phyloP scores from a whole-genome alignment of 1,284 basidiomycete genomes.

The Malassezia arunalokei region DNA sequence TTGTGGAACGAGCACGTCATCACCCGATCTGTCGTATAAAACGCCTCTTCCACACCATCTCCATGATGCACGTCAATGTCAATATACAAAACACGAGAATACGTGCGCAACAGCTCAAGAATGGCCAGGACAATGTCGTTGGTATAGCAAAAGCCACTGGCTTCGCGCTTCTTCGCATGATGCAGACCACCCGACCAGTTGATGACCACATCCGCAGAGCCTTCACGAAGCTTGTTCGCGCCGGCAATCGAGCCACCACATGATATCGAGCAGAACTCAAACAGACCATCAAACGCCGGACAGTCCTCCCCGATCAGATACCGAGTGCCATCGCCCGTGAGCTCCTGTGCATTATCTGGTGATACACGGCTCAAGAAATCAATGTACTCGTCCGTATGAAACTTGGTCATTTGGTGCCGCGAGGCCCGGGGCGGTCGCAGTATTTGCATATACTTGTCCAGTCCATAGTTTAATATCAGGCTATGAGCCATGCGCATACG shows the following conservation, averaged over 20 bases:
- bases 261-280: slow-evolving; percentile 92
- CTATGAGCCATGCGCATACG: slow-evolving; percentile 60
- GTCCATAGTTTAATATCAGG: slow-evolving; percentile 74
- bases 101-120: slow-evolving; percentile 49
- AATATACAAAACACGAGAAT: slow-evolving; percentile 83
- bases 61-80: slow-evolving; percentile 98
- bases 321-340: slow-evolving; percentile 61
- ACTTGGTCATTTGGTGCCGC: slow-evolving; percentile 71
- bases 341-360: slow-evolving; percentile 50
- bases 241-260: slow-evolving; percentile 75
- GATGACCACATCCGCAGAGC: slow-evolving; percentile 77
- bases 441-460: slow-evolving; percentile 81
- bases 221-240: slow-evolving; percentile 66
- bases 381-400: slow-evolving; percentile 96
- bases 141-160: slow-evolving; percentile 91
- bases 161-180: slow-evolving; percentile 94
- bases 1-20: slow-evolving; percentile 90
- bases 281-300: slow-evolving; percentile 87
- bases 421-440: slow-evolving; percentile 72
- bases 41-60: slow-evolving; percentile 96
- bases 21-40: slow-evolving; percentile 91
- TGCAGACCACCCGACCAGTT: slow-evolving; percentile 97
- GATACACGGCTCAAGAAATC: slow-evolving; percentile 77
- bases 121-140: slow-evolving; percentile 56
- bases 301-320: slow-evolving; percentile 69